Evolutionary conservation across 345 rosid species (phyloP), one percentile per base, ranked within the genome.

Genomic region (thale cress (Arabidopsis thaliana)): DNA sequence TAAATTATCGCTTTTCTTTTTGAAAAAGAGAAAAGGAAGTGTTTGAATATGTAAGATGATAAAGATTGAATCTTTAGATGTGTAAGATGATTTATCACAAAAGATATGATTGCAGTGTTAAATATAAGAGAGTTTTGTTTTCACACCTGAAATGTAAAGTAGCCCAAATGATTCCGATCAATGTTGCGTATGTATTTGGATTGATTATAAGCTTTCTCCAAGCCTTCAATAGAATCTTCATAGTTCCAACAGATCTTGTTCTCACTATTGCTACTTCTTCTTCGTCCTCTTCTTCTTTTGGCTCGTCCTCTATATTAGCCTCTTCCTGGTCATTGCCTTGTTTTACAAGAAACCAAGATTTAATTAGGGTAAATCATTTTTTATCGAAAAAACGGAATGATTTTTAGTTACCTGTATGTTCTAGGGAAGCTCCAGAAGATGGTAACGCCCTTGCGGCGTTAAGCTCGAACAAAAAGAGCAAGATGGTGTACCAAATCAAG

Each of bases 131-230:
- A 44, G 4, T 14, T 16, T 11, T 16, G 10, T 14, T 13, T 24
- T 56, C 44, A 52, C 56, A 89, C 97, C 89, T 86, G 88, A 86
- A 91, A 44, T 86, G 91, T 74, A 94, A 78, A 81, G 84, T 76
- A 52, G 98, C 91, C 97, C 97, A 94, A 16, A 86, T 78, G 33
- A 94, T 82, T 65, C 88, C 96, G 34, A 85, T 8, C 42, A 85
- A 20, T 59, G 97, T 82, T 65, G 93, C 92, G 81, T 91, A 86
- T 32, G 91, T 88, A 64, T 94, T 94, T 53, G 97, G 98, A 77
- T 91, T 94, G 50, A 56, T 41, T 42, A 87, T 40, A 48, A 91
- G 93, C 75, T 88, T 90, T 84, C 58, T 85, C 69, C 84, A 91
- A 65, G 89, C 97, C 46, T 80, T 84, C 65, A 81, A 71, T 46